Conservation (phyloP, 2,329 filamentous ascomycete genomes). For the Ophiostoma fasciatum region DNA sequence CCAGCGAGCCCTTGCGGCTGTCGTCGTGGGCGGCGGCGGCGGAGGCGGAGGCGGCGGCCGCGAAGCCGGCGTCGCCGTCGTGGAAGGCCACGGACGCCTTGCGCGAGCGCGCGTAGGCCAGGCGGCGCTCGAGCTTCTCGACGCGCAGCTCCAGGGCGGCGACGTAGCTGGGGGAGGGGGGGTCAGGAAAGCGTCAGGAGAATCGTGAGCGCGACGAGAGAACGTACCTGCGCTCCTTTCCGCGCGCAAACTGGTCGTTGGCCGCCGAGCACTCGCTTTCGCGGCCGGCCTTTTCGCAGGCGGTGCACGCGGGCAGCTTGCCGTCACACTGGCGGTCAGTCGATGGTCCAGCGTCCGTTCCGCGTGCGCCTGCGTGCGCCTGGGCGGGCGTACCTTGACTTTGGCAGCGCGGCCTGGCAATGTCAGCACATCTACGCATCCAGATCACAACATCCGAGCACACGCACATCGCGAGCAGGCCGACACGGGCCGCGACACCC, state of each 20-base stretch:
- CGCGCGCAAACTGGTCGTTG: slow-evolving; percentile 88
- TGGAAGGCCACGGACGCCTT: slow-evolving; percentile 56
- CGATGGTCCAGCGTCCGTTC: no score
- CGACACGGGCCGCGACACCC: slow-evolving; percentile 64
- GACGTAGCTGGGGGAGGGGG: slow-evolving; percentile 52
- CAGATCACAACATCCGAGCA: neutral
- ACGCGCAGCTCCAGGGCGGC: slow-evolving; percentile 85
- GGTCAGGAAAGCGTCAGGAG: no score
- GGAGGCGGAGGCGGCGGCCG: no score
- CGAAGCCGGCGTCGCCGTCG: slow-evolving; percentile 34
- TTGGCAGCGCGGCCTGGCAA: slow-evolving; percentile 63
- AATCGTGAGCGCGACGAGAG: no score
- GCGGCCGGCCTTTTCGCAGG: slow-evolving; percentile 82
- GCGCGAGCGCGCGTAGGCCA: slow-evolving; percentile 54
- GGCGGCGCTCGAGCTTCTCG: slow-evolving; percentile 70
- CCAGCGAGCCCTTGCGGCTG: slow-evolving; percentile 50
- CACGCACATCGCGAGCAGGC: slow-evolving; percentile 60
- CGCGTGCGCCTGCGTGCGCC: no score
- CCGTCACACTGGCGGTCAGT: slow-evolving; percentile 87
- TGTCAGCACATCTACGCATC: neutral
- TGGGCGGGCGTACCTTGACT: slow-evolving; percentile 65
- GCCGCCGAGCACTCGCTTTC: slow-evolving; percentile 81
- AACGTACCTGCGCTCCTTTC: slow-evolving; percentile 76
- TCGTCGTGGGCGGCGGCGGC: slow-evolving; percentile 40
- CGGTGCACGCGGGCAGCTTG: slow-evolving; percentile 86